Conservation (phyloP, 2,329 filamentous ascomycete genomes). For the Venturia aucupariae region DNA sequence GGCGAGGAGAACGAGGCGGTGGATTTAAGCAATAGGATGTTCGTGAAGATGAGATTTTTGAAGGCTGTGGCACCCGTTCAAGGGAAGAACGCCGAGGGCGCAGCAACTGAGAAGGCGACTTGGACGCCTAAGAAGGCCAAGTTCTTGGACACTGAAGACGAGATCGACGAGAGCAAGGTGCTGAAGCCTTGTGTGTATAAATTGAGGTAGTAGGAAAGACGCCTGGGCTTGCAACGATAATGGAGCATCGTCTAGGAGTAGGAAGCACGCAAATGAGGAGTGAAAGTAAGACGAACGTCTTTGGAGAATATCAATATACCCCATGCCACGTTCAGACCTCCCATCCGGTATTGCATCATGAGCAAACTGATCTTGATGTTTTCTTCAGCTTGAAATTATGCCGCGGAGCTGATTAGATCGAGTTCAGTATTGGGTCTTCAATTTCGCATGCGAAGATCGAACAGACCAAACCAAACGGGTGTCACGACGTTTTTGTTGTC, state of each 20-base stretch:
- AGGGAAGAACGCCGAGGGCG: constrained; percentile 56
- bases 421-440: no score
- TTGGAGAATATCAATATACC: no score
- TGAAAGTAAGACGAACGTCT: no score
- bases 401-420: no score
- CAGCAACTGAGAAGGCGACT: constrained; percentile 28
- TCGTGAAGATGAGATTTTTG: constrained; percentile 91
- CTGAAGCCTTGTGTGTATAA: constrained; percentile 97
- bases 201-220: constrained; percentile 47
- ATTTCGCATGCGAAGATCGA: no score
- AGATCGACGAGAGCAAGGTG: constrained; percentile 57
- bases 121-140: constrained; percentile 26
- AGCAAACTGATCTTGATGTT: no score
- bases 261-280: neutral
- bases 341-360: no score
- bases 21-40: constrained; percentile 92
- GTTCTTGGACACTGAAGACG: constrained; percentile 52
- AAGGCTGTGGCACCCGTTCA: constrained; percentile 68
- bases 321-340: no score
- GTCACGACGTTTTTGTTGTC: no score
- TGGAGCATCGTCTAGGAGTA: neutral
- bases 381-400: no score
- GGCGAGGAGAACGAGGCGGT: constrained; percentile 51
- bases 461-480: no score
- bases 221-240: no score